A percentile compares a stretch with the other conserved stretches of the same genome.
phyloP scores from a whole-genome alignment of 441 rosid genomes.

The Jatropha podagrica region DNA sequence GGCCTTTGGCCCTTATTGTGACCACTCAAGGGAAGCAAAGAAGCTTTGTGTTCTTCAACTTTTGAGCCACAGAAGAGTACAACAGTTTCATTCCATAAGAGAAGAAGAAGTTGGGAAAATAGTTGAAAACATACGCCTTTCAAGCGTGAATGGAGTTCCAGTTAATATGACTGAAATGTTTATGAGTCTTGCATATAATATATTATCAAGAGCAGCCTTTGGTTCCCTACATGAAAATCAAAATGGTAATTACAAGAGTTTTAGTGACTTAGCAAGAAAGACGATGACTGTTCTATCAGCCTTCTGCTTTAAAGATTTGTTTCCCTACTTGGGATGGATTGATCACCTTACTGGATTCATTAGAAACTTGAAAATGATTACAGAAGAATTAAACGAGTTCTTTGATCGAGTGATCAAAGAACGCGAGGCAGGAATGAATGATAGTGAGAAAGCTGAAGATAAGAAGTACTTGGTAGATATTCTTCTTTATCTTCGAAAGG shows the following conservation, averaged over 20 bases:
- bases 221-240: slow-evolving; percentile 17
- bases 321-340: slow-evolving; percentile 35
- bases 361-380: slow-evolving; percentile 7
- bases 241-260: slow-evolving; percentile 3
- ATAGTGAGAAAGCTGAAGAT: slow-evolving; percentile 16
- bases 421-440: slow-evolving; percentile 3
- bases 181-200: slow-evolving; percentile 6
- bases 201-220: slow-evolving; percentile 17
- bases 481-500: slow-evolving; percentile 32
- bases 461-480: slow-evolving; percentile 32
- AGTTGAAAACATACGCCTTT: slow-evolving; percentile 10
- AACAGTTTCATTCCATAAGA: slow-evolving; percentile 26
- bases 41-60: slow-evolving; percentile 31
- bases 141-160: not conserved
- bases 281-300: slow-evolving; percentile 14
- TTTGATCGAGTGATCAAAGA: slow-evolving; percentile 38
- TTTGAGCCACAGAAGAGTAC: slow-evolving; percentile 29
- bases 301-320: slow-evolving; percentile 34
- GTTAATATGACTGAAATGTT: slow-evolving; percentile 28
- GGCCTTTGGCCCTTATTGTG: slow-evolving; percentile 26
- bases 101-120: slow-evolving; percentile 26
- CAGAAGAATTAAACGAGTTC: slow-evolving; percentile 18
- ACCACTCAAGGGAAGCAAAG: slow-evolving; percentile 27
- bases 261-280: slow-evolving; percentile 30
- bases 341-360: slow-evolving; percentile 33